Conservation (phyloP, 768 basidiomycete species). For the Xanthoconium stramineum region DNA sequence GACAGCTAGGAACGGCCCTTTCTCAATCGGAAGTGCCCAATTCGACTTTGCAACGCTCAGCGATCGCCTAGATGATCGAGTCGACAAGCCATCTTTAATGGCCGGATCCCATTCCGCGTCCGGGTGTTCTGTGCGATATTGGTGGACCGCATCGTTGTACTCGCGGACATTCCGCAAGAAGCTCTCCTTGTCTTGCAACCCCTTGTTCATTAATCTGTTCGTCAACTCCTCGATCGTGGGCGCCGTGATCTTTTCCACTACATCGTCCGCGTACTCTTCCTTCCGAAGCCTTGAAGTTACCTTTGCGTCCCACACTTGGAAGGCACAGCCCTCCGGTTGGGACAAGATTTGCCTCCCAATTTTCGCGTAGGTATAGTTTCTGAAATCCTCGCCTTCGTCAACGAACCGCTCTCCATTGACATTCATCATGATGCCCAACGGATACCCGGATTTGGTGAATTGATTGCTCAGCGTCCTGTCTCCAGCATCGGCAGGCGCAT, state of each 20-base stretch:
- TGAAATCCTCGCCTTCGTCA: constrained; percentile 69
- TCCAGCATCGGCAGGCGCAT: constrained; percentile 49
- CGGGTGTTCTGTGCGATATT: constrained; percentile 35
- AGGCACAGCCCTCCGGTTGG: constrained; percentile 58
- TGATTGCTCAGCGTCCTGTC: constrained; percentile 62
- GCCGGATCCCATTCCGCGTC: constrained; percentile 54
- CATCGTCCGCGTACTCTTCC: constrained; percentile 64
- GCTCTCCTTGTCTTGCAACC: constrained; percentile 40
- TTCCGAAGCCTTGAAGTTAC: constrained; percentile 42
- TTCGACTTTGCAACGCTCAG: constrained; percentile 58
- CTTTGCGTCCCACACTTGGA: constrained; percentile 63
- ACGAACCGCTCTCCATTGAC: constrained; percentile 56
- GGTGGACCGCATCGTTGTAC: constrained; percentile 50
- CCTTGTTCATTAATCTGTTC: constrained; percentile 40
- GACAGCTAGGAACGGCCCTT: constrained; percentile 58
- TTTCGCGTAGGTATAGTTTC: constrained; percentile 72
- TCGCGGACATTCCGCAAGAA: constrained; percentile 46
- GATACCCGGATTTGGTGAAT: constrained; percentile 72
- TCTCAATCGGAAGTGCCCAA: constrained; percentile 59
- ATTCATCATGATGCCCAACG: constrained; percentile 69
- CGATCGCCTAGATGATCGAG: constrained; percentile 37
- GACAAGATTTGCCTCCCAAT: constrained; percentile 58
- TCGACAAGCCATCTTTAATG: constrained; percentile 59
- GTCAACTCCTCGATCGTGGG: constrained; percentile 49
- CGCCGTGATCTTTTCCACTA: constrained; percentile 55